Conservation (phyloP, 2,329 filamentous ascomycete species). For the Aquanectria penicillioides region DNA sequence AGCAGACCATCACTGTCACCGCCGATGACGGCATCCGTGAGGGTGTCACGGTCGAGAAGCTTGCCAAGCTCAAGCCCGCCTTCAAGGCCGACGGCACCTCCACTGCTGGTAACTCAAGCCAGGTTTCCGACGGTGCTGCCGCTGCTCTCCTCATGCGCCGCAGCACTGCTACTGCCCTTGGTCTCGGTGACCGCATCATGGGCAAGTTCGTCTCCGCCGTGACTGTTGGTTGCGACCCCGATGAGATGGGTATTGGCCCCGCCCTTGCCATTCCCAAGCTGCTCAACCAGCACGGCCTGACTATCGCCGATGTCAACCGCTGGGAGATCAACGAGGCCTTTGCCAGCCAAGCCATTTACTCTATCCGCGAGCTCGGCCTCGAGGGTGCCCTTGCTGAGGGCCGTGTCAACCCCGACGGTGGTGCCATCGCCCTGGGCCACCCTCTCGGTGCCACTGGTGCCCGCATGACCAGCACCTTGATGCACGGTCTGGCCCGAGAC, state of each 20-base stretch:
- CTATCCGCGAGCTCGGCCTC: slow-evolving; percentile 75
- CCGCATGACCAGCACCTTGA: slow-evolving; percentile 78
- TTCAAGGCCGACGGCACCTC: slow-evolving; percentile 79
- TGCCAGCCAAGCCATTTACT: slow-evolving; percentile 75
- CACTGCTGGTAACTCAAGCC: slow-evolving; percentile 87
- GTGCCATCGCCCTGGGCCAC: slow-evolving; percentile 93
- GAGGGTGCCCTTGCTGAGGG: slow-evolving; percentile 69
- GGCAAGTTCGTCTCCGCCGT: slow-evolving; percentile 84
- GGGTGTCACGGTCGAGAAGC: slow-evolving; percentile 72
- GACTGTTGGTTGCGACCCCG: slow-evolving; percentile 81
- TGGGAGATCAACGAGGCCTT: slow-evolving; percentile 96
- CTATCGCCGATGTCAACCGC: slow-evolving; percentile 75
- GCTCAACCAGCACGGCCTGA: slow-evolving; percentile 73
- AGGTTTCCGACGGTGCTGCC: slow-evolving; percentile 89
- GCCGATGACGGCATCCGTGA: slow-evolving; percentile 86
- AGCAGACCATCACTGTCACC: slow-evolving; percentile 72
- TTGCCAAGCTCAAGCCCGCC: slow-evolving; percentile 85
- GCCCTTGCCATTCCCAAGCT: slow-evolving; percentile 87
- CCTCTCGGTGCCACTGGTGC: slow-evolving; percentile 90
- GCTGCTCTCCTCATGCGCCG: slow-evolving; percentile 86
- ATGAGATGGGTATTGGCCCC: slow-evolving; percentile 95
- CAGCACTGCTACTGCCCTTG: slow-evolving; percentile 79
- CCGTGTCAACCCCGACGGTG: slow-evolving; percentile 90
- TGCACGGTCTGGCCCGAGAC: slow-evolving; percentile 73
- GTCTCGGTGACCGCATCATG: slow-evolving; percentile 75